phyloP scores from a whole-genome alignment of 257 asterid species.

The Plectranthus barbatus region DNA sequence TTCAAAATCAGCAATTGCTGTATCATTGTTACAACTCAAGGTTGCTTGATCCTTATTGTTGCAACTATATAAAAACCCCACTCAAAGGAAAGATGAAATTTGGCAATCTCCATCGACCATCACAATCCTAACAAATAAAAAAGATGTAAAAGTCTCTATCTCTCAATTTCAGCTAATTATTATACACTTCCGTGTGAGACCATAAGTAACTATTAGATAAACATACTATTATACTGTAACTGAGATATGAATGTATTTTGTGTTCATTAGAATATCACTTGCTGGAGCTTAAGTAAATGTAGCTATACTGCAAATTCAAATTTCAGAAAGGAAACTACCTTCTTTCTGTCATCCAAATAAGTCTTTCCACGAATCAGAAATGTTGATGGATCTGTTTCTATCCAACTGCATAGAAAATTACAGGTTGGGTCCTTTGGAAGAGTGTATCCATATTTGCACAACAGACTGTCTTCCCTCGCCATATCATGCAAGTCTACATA shows the following conservation, averaged over 20 bases:
- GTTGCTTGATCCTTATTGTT: constrained; percentile 9
- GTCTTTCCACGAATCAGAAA: constrained; percentile 92
- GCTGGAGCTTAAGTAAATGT: background rate
- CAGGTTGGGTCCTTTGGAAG: constrained; percentile 81
- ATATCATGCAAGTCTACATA: constrained; percentile 81
- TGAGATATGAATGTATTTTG: constrained; percentile 1
- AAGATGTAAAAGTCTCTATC: background rate
- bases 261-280: background rate
- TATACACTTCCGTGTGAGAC: background rate
- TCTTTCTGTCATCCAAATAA: constrained; percentile 77
- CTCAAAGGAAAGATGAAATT: background rate
- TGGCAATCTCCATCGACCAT: background rate
- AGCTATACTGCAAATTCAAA: background rate
- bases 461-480: constrained; percentile 60
- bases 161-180: background rate
- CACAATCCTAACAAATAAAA: constrained; percentile 1
- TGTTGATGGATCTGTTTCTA: constrained; percentile 71
- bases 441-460: constrained; percentile 80
- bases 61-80: background rate
- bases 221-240: background rate
- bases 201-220: background rate
- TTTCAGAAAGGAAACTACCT: constrained; percentile 36
- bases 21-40: background rate
- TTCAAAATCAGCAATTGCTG: constrained; percentile 5
- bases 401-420: constrained; percentile 84